Evolutionary conservation across 345 rosid species (phyloP), one percentile per base, ranked within the genome.

Genomic region (Moricandia arvensis): DNA sequence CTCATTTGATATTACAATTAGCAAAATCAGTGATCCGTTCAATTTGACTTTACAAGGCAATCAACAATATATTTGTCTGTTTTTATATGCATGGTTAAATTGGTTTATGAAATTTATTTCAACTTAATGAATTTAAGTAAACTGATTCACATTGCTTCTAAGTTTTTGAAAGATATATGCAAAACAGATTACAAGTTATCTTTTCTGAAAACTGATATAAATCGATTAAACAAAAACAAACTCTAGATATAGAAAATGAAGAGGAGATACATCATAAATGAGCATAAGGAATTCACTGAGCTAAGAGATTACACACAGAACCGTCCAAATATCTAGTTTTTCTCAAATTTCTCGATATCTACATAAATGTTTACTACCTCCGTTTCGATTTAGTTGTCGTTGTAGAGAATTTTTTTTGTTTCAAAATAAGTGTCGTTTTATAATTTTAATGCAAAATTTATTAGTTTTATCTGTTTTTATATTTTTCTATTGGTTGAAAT

Each of bases 211-310:
- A 31, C 26, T 8, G 33, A 34, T 10, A 27, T 27, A 16, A 30
- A 11, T 58, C 24, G 6, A 21, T 11, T 12, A 11, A 55, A 53
- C 15, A 34, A 66, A 49, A 66, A 15, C 26, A 38, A 65, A 18
- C 15, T 51, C 2, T 34, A 34, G 4, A 11, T 8, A 16, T 34
- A 59, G 41, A 60, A 34, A 15, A 68, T 1, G 27, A 70, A 37
- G 9, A 53, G 7, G 34, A 77, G 62, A 77, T 47, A 35, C 54
- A 62, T 37, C 76, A 72, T 72, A 66, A 65, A 72, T 66, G 63
- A 72, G 63, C 80, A 77, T 77, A 66, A 72, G 77, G 68, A 59
- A 59, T 27, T 77, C 47, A 77, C 68, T 59, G 73, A 78, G 73
- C 55, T 37, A 66, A 66, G 18, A 77, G 76, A 65, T 71, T 63